Evolutionary conservation across 257 asterid species (phyloP), one percentile per base, ranked within the genome.

Genomic region (Prunella vulgaris): DNA sequence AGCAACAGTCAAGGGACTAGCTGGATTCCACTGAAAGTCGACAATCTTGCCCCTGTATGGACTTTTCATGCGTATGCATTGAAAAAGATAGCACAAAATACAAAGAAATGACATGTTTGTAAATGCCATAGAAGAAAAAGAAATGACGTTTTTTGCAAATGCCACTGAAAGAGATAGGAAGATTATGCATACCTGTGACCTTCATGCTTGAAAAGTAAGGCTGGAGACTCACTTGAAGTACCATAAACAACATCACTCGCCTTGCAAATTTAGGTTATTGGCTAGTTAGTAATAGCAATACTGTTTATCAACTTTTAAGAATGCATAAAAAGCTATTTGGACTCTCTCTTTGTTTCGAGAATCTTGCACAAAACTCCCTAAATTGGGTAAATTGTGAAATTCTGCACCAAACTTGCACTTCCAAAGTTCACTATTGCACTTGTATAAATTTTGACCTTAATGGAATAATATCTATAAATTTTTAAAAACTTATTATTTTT

Each of bases 1-100:
- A 35, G 87, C 98, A 52, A 93, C 77, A 4, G 96, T 90, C 98
- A 97, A 93, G 1, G 96, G 97, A 71, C 88, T 96, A 2, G 89
- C 85, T 33, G 92, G 83, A 67, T 93, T 90, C 98, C 98, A 93
- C 70, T 93, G 97, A 76, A 93, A 93, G 62, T 93, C 98, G 14
- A 93, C 98, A 66, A 93, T 90, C 82, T 90, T 93, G 73, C 89
- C 97, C 93, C 97, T 93, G 84, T 65, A 33, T 0, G 9, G 40
- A 33, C 40, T 33, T 9, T 33, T 1, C 9, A 1, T 33, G 10
- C 40, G 7, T 5, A 33, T 33, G 40, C 40, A 33, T 5, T 33
- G 9, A 5, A 33, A 33, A 10, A 33, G 40, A 33, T 33, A 1
- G 7, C 9, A 33, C 9, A 33, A 33, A 33, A 5, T 33, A 33